Percentiles rank a stretch among this genome's conserved stretches.
Evolutionary conservation across 176 grass and related monocot species (phyloP).

Genomic region (Bothriochloa decipiens): DNA sequence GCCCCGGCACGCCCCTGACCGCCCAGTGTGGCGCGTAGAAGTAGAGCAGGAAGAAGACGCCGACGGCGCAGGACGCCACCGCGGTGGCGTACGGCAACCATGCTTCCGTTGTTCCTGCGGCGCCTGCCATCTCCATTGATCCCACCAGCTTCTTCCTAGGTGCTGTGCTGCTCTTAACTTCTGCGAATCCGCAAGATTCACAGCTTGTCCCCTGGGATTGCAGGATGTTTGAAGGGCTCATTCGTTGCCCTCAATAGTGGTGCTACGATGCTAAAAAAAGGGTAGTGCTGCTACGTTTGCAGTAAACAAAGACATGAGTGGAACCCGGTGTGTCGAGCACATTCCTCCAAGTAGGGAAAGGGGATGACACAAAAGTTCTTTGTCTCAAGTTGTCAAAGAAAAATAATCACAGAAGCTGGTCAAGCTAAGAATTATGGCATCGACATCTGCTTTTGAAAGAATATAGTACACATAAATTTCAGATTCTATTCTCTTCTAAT

Average conservation of each 20-base stretch:
- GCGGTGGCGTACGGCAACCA: conserved; percentile 32
- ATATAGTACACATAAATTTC: background rate
- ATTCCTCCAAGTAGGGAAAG: conserved; percentile 25
- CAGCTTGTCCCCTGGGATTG: background rate
- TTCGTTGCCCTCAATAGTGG: conserved; percentile 1
- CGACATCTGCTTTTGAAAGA: background rate
- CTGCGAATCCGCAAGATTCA: background rate
- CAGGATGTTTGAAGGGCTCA: background rate
- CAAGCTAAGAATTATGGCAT: background rate
- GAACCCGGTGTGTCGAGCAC: conserved; percentile 30
- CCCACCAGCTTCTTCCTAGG: background rate
- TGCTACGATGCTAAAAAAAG: too few species aligned
- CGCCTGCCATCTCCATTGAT: conserved; percentile 30
- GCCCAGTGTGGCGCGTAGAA: conserved; percentile 69
- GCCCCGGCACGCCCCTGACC: conserved; percentile 59
- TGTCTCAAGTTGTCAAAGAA: background rate
- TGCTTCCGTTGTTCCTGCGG: background rate
- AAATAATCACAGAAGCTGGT: background rate
- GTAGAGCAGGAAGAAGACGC: conserved; percentile 54
- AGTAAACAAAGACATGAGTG: conserved; percentile 6
- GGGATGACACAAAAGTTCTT: background rate
- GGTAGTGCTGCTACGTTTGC: background rate
- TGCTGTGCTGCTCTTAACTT: background rate
- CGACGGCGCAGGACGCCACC: conserved; percentile 28
- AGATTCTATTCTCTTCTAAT: background rate